A percentile compares a stretch with the other conserved stretches of the same genome.
Evolutionary conservation across 345 rosid genomes (phyloP).

Genomic region (Rhizophora apiculata): DNA sequence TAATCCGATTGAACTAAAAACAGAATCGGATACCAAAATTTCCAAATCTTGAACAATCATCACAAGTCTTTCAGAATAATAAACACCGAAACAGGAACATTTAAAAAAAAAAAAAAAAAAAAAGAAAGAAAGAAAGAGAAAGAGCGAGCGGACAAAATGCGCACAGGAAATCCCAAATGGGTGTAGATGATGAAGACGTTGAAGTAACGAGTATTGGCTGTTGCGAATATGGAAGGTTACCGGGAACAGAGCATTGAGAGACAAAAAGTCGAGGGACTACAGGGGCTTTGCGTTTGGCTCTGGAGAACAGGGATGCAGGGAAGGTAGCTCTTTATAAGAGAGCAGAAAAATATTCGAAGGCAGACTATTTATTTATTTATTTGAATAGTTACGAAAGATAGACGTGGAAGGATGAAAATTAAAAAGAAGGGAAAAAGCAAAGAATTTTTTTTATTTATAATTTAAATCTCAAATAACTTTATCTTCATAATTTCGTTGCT

Average conservation of each 20-base stretch:
- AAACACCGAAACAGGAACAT: neutral
- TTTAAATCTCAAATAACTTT: too few relatives aligned
- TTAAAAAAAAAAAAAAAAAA: neutral
- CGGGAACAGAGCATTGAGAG: neutral
- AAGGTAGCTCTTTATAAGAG: slow-evolving; percentile 26
- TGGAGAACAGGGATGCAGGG: slow-evolving; percentile 7
- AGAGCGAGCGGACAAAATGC: slow-evolving; percentile 30
- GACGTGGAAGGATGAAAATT: too few relatives aligned
- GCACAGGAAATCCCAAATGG: slow-evolving; percentile 7
- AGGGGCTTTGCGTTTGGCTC: neutral
- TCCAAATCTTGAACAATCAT: slow-evolving; percentile 28
- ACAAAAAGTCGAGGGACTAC: slow-evolving; percentile 13
- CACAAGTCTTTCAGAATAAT: neutral
- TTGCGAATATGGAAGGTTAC: too few relatives aligned
- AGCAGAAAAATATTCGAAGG: slow-evolving; percentile 17
- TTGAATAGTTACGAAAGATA: too few relatives aligned
- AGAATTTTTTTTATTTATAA: neutral
- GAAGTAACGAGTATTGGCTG: neutral
- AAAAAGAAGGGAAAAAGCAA: neutral
- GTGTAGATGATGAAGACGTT: neutral
- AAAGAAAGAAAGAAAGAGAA: slow-evolving; percentile 28
- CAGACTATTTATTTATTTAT: neutral
- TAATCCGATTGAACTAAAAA: slow-evolving; percentile 38
- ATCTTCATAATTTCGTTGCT: slow-evolving; percentile 30
- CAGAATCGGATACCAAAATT: slow-evolving; percentile 45